Evolutionary conservation across 2,329 filamentous ascomycete species (phyloP), one percentile per base, ranked within the genome.

Genomic region (Drechslerella stenobrocha): DNA sequence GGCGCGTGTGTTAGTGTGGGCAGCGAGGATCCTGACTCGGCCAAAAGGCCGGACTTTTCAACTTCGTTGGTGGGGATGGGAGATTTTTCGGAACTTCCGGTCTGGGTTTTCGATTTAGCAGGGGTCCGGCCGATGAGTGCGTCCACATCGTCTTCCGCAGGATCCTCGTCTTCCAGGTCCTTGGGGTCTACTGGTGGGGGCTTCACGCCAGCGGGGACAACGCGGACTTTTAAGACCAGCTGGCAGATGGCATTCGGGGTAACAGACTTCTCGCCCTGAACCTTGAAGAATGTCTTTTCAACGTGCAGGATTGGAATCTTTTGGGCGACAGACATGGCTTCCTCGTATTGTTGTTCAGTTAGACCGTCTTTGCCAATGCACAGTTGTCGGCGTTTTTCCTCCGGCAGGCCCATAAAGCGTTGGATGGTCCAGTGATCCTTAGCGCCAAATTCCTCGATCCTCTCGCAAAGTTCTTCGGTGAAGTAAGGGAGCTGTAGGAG

Each of bases 241-340:
- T 91, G 92, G 20, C 97, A 92, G 34, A 98, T 83, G 59, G 90
- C 95, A 63, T 88, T 89, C 4, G 93, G 91, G 28, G 92, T 95
- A 74, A 98, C 89, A 76, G 87, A 88, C 71, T 88, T 89, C 78
- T 98, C 95, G 75, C 93, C 93, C 52, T 90, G 87, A 45, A 98
- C 95, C 81, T 98, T 98, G 84, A 98, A 98, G 78, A 96, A 98
- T 5, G 90, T 89, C 79, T 90, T 95, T 74, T 90, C 89, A 8
- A 98, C 85, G 61, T 88, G 83, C 57, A 98, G 81, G 70, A 85
- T 83, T 1, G 93, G 93, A 24, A 98, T 81, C 77, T 96, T 89
- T 73, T 85, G 84, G 24, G 90, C 91, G 26, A 96, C 87, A 46
- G 78, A 78, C 66, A 96, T 81, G 34, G 87, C 88, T 40, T 86